Base-by-base conservation (phyloP, 169 alveolate species). In the Eimeria maxima region DNA sequence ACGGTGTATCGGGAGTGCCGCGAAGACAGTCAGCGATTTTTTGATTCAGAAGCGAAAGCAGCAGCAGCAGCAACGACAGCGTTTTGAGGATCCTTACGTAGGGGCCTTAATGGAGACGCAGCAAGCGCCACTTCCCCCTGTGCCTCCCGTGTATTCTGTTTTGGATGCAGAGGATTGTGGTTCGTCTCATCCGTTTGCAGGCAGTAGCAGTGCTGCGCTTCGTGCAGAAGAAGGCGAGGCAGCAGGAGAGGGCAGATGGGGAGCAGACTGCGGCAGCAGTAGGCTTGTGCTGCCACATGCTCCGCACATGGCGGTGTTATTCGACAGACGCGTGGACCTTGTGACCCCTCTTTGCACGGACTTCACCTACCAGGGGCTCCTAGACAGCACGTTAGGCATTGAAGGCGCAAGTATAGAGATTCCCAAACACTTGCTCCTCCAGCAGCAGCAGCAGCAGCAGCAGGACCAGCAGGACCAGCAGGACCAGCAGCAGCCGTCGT, bases 331-430 rank as follows among this genome's bases (percentile, higher is more conserved):
- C 53, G 96, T 97, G 13, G 98, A 98, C 65, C 94, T 98, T 94
- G 87, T 97, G 4, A 97, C 98, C 44, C 98, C 98, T 4, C 94
- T 98, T 73, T 95, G 97, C 71, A 96, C 98, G 7, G 98, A 98
- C 47, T 98, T 98, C 83, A 97, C 98, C 10, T 98, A 98, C 87
- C 98, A 98, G 87, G 98, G 98, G 27, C 63, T 98, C 53, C 91
- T 98, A 11, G 98, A 98, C 92, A 93, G 90, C 74, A 83, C 97
- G 42, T 95, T 97, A 67, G 96, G 98, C 33, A 97, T 97, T 33
- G 97, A 97, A 29, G 90, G 97, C 90, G 95, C 97, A 22, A 95
- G 96, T 38, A 93, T 97, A 69, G 98, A 97, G 57, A 96, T 97
- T 10, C 98, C 98, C 20, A 84, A 57, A 90, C 95, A 92, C 33